Conservation (phyloP, 208 protist genomes). For the Leishmania martiniquensis region DNA sequence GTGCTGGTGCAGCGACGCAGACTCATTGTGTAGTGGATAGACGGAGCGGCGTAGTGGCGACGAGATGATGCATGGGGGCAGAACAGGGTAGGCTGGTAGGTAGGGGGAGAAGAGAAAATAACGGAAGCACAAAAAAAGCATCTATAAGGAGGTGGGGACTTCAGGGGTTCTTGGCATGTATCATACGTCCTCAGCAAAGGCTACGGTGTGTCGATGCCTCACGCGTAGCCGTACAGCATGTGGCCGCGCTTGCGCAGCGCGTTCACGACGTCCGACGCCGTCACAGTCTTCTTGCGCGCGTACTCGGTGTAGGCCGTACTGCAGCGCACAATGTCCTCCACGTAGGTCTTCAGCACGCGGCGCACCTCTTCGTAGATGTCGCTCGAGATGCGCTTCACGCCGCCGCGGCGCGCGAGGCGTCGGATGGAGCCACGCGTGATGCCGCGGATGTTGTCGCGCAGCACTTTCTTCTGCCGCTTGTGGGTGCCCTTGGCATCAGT, state of each 20-base stretch:
- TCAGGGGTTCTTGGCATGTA: neutral
- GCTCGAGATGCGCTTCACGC: constrained; percentile 90
- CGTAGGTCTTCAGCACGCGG: constrained; percentile 81
- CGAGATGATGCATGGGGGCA: neutral
- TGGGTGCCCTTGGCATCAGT: constrained; percentile 66
- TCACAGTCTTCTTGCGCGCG: constrained; percentile 83
- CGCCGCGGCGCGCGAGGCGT: constrained; percentile 91
- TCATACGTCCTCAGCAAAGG: neutral
- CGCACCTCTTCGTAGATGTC: constrained; percentile 75
- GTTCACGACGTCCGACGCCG: constrained; percentile 86
- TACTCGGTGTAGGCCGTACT: constrained; percentile 88
- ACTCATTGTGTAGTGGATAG: neutral
- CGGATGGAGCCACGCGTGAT: constrained; percentile 89
- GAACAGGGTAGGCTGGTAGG: constrained; percentile 1
- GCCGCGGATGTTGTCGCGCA: constrained; percentile 88
- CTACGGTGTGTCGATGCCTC: neutral
- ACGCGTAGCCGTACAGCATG: constrained; percentile 91
- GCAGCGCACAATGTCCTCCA: constrained; percentile 84
- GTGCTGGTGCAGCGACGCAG: neutral
- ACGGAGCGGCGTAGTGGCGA: neutral
- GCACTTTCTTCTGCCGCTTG: constrained; percentile 87
- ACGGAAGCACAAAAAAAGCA: neutral
- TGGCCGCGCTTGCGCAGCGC: constrained; percentile 89
- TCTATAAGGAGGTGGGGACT: neutral
- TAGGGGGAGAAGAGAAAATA: neutral